Conservation (phyloP, 1,284 basidiomycete species). For the Ceratobasidium papillatum region DNA sequence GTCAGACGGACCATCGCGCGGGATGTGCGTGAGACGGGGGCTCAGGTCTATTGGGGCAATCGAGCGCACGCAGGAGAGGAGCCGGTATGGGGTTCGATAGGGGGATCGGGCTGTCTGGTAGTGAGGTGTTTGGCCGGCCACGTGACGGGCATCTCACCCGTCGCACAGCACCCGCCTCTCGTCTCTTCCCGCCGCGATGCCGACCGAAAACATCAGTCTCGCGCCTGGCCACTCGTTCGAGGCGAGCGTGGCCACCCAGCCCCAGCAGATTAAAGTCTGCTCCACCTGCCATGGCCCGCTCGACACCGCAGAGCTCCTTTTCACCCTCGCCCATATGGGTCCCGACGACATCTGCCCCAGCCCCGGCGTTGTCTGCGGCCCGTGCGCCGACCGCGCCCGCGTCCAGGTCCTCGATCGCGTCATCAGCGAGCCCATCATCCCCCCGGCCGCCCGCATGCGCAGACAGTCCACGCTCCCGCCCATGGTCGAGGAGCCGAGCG, state of each 20-base stretch:
- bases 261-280: conserved; percentile 47
- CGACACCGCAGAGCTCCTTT: conserved; percentile 39
- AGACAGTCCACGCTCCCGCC: conserved; percentile 27
- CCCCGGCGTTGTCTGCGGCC: conserved; percentile 21
- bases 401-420: neutral
- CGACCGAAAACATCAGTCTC: conserved; percentile 19
- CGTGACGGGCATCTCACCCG: neutral
- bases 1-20: too few species aligned
- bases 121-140: neutral
- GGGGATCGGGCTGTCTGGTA: neutral
- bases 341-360: conserved; percentile 39
- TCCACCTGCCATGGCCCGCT: conserved; percentile 46
- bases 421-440: conserved; percentile 48
- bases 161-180: conserved; percentile 2
- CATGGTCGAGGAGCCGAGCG: conserved; percentile 24
- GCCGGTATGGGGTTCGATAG: too few species aligned
- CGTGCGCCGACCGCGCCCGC: conserved; percentile 25
- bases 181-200: neutral
- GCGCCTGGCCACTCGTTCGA: neutral
- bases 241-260: neutral
- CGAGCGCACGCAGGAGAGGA: neutral
- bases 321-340: conserved; percentile 22
- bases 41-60: neutral
- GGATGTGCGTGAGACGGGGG: neutral
- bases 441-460: conserved; percentile 11